phyloP scores from a whole-genome alignment of 2,329 filamentous ascomycete species.

The Aulographum hederae region DNA sequence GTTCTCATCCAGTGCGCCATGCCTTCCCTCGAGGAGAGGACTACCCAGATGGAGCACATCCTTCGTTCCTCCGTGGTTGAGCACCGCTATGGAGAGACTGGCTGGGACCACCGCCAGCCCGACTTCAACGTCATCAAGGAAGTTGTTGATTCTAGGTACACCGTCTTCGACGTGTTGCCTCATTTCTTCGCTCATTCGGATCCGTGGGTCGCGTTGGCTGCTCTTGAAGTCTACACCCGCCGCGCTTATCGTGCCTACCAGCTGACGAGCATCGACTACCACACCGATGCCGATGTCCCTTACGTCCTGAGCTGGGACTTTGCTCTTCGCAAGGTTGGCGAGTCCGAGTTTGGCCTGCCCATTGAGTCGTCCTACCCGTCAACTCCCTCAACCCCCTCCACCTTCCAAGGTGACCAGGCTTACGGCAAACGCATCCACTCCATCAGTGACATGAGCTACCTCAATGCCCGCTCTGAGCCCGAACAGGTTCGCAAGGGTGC shows the following conservation, averaged over 20 bases:
- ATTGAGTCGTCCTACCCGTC: constrained; percentile 66
- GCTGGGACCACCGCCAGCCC: constrained; percentile 90
- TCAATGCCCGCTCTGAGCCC: constrained; percentile 48
- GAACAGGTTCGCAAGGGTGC: constrained; percentile 84
- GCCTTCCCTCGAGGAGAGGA: constrained; percentile 87
- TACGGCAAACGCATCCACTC: constrained; percentile 64
- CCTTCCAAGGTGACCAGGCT: constrained; percentile 28
- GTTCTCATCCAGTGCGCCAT: constrained; percentile 94
- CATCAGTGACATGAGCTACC: constrained; percentile 90
- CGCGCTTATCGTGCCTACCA: constrained; percentile 94
- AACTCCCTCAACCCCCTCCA: constrained; percentile 44
- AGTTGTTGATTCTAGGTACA: constrained; percentile 96
- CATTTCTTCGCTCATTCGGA: constrained; percentile 92
- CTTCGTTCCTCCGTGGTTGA: constrained; percentile 88
- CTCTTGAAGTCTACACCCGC: constrained; percentile 89
- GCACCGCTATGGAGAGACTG: constrained; percentile 92
- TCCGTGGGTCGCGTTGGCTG: constrained; percentile 82
- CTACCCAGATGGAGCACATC: constrained; percentile 96
- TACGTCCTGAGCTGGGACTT: constrained; percentile 92
- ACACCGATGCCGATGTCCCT: constrained; percentile 55
- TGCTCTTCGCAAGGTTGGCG: constrained; percentile 77
- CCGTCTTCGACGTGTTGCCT: constrained; percentile 88
- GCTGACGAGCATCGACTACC: constrained; percentile 76
- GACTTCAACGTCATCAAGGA: constrained; percentile 86
- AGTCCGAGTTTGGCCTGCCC: constrained; percentile 74